phyloP scores from a whole-genome alignment of 352 stramenopile genomes.

The Poterioochromonas sp. region DNA sequence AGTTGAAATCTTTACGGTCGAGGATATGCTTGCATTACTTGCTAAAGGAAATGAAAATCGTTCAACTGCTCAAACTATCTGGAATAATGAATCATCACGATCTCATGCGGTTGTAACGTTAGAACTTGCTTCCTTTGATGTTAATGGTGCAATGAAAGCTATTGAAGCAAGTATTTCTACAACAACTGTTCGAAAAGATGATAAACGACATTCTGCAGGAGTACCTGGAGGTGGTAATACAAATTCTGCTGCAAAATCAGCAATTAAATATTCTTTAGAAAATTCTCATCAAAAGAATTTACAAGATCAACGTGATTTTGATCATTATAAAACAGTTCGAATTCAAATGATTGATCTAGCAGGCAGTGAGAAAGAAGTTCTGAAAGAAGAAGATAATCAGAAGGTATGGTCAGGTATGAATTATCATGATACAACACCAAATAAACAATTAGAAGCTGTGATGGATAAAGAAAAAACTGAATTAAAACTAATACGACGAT shows the following conservation, averaged over 20 bases:
- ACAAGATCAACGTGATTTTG: background rate
- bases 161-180: too few species aligned
- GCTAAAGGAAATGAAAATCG: conserved; percentile 28
- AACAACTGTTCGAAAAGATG: background rate
- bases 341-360: conserved; percentile 68
- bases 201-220: background rate
- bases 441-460: too few species aligned
- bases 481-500: conserved; percentile 16
- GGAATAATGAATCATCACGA: conserved; percentile 39
- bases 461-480: conserved; percentile 23
- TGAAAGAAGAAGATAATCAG: conserved; percentile 61
- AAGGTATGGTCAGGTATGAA: conserved; percentile 37
- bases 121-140: conserved; percentile 18
- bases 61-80: conserved; percentile 34
- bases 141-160: background rate
- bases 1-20: conserved; percentile 60
- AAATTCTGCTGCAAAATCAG: background rate
- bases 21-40: conserved; percentile 42
- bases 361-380: conserved; percentile 48
- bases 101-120: conserved; percentile 43
- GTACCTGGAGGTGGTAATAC: too few species aligned
- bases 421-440: background rate
- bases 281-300: background rate
- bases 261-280: background rate
- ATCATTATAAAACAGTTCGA: conserved; percentile 2